phyloP scores from a whole-genome alignment of 495 filamentous ascomycete genomes.

The Lentithecium fluviatile region DNA sequence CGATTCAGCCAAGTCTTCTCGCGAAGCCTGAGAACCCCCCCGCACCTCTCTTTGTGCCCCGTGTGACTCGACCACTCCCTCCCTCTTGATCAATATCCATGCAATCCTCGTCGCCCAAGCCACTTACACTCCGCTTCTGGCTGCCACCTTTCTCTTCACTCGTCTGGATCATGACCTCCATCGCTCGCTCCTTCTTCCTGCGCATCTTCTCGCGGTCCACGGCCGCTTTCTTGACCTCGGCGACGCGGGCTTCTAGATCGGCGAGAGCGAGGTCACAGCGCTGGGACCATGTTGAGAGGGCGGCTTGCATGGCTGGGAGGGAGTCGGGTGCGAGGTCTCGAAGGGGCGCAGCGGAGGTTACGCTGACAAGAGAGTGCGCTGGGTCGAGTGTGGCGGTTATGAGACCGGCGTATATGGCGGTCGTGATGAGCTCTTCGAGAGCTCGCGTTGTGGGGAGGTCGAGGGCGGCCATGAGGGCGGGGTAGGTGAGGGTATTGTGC shows the following conservation, averaged over 20 bases:
- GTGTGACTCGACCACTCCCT: constrained; percentile 41
- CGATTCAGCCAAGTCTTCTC: constrained; percentile 31
- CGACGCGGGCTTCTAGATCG: constrained; percentile 72
- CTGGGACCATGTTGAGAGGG: constrained; percentile 69
- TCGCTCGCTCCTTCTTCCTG: constrained; percentile 40
- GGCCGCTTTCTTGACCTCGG: constrained; percentile 52
- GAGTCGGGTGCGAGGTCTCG: constrained; percentile 76
- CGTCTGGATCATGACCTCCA: constrained; percentile 13
- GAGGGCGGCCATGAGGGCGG: constrained; percentile 62
- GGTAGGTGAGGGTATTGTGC: constrained; percentile 65
- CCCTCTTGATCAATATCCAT: constrained; percentile 59
- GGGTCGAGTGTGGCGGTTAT: constrained; percentile 81
- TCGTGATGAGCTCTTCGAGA: constrained; percentile 88
- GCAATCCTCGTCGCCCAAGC: constrained; percentile 51
- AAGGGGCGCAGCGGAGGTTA: constrained; percentile 76
- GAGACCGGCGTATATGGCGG: constrained; percentile 81
- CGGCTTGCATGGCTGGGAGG: constrained; percentile 62
- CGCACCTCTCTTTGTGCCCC: constrained; percentile 32
- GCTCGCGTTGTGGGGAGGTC: constrained; percentile 64
- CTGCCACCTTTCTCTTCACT: constrained; percentile 41
- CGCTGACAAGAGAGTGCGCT: constrained; percentile 63
- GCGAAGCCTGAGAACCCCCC: constrained; percentile 34
- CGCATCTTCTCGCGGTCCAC: constrained; percentile 50
- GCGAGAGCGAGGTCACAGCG: constrained; percentile 73
- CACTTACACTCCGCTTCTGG: constrained; percentile 41